A percentile compares a stretch with the other conserved stretches of the same genome.
Conservation (phyloP, 331 rosid species). For the Phaseolus coccineus region DNA sequence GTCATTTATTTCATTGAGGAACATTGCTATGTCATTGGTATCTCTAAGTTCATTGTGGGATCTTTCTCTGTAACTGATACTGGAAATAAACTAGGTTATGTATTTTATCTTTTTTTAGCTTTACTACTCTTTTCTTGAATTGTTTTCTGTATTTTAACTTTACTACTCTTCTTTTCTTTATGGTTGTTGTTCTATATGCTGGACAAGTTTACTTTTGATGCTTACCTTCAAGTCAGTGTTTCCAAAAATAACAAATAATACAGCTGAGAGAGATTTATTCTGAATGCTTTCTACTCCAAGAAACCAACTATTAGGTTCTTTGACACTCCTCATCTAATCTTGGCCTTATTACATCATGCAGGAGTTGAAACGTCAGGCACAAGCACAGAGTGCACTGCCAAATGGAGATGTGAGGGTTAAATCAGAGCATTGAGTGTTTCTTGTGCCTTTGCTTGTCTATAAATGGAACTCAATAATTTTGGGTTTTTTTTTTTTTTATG, state of each 20-base stretch:
- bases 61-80: slow-evolving; percentile 9
- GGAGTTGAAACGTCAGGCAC: slow-evolving; percentile 84
- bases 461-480: neutral
- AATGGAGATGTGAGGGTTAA: slow-evolving; percentile 91
- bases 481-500: no score
- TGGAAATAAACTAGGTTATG: neutral
- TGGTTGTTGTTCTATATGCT: neutral
- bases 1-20: slow-evolving; percentile 30
- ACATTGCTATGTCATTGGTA: neutral
- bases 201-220: no score
- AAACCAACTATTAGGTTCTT: neutral
- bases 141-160: no score
- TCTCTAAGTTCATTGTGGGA: slow-evolving; percentile 10
- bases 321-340: neutral
- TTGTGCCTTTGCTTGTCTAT: slow-evolving; percentile 17
- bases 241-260: neutral
- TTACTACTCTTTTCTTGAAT: no score
- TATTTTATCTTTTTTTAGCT: no score
- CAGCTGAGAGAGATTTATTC: neutral
- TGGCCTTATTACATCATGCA: slow-evolving; percentile 50
- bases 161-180: no score
- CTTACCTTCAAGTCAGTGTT: neutral
- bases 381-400: slow-evolving; percentile 72
- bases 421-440: slow-evolving; percentile 61
- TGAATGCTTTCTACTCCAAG: neutral